Evolutionary conservation across 2,329 filamentous ascomycete genomes (phyloP).

Genomic region (Fusarium irregulare): DNA sequence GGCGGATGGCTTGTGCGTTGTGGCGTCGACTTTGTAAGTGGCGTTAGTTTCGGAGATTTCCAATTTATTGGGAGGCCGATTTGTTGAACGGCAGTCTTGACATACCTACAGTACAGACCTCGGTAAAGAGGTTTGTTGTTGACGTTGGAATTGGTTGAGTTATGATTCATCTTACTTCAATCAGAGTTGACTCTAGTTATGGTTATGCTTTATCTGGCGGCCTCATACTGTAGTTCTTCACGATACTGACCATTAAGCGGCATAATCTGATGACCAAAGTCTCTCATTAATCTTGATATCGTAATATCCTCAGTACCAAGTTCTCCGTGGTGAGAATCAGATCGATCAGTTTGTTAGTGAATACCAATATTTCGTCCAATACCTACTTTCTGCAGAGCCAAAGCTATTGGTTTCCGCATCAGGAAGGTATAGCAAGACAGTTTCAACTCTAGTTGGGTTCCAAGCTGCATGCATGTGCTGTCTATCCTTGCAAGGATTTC

Average conservation of each 20-base stretch:
- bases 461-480: conserved; percentile 7
- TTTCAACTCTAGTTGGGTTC: neutral
- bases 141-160: neutral
- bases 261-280: neutral
- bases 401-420: conserved; percentile 6
- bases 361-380: conserved; percentile 2
- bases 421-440: conserved; percentile 31
- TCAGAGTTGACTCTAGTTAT: neutral
- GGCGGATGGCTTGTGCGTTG: conserved; percentile 21
- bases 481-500: conserved; percentile 2
- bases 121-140: neutral
- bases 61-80: neutral
- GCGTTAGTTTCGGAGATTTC: conserved; percentile 15
- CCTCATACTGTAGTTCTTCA: neutral
- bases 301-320: neutral
- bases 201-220: neutral
- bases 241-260: neutral
- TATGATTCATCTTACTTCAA: neutral
- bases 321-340: neutral
- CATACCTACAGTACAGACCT: neutral
- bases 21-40: conserved; percentile 21
- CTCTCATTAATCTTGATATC: neutral
- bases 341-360: neutral
- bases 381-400: neutral
- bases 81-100: neutral